Conservation (phyloP, 257 asterid species). For the Gentiana straminea region DNA sequence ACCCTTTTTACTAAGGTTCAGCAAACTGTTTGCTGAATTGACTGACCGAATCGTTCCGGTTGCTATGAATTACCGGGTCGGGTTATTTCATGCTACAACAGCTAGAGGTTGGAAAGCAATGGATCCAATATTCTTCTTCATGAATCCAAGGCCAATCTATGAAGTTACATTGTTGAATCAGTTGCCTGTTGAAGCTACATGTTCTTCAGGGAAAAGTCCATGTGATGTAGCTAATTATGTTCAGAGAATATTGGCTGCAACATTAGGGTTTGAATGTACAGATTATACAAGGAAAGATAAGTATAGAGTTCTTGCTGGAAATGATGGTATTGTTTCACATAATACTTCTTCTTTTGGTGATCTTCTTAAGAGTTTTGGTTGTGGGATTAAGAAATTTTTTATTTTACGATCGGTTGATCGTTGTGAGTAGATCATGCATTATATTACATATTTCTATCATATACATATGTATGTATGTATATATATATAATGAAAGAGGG, state of each 20-base stretch:
- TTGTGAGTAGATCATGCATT: no score
- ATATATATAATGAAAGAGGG: no score
- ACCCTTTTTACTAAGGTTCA: conserved; percentile 66
- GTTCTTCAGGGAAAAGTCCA: conserved; percentile 72
- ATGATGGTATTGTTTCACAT: conserved; percentile 61
- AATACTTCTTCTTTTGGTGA: conserved; percentile 3
- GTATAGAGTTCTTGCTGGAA: conserved; percentile 80
- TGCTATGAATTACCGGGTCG: conserved; percentile 73
- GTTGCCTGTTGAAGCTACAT: conserved; percentile 74
- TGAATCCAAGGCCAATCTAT: conserved; percentile 82
- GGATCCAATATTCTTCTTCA: conserved; percentile 83
- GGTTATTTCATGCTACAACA: conserved; percentile 80
- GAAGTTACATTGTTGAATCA: conserved; percentile 75
- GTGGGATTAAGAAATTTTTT: neutral
- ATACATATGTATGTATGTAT: no score
- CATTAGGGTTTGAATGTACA: conserved; percentile 92
- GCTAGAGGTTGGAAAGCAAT: conserved; percentile 83
- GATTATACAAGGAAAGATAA: conserved; percentile 79
- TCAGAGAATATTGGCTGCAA: conserved; percentile 69
- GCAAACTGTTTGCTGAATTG: conserved; percentile 73
- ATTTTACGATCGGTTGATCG: no score
- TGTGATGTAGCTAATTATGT: conserved; percentile 88
- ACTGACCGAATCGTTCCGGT: conserved; percentile 81
- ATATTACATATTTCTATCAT: no score
- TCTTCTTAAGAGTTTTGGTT: conserved; percentile 12